A percentile compares a stretch with the other conserved stretches of the same genome.
These are phyloP conservation scores for Monotropa hypopitys DNA, from an alignment of 179 eudicot species.

Conservation along the genomic window DNA sequence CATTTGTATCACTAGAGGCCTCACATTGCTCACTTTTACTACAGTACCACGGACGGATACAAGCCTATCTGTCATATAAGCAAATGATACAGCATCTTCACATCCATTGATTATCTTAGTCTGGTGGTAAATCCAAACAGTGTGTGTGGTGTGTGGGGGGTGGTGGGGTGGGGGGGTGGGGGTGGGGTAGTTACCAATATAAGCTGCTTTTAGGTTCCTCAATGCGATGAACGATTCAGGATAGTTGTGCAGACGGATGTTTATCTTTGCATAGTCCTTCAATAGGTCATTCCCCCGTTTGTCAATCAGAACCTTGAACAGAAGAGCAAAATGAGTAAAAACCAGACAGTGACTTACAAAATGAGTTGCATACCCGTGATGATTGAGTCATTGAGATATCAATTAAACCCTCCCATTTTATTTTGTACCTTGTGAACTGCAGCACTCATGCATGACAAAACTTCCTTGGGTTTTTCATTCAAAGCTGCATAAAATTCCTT, in stretches of 20 bases:
- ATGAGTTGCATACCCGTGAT: neutral
- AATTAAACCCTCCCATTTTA: neutral
- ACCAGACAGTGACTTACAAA: neutral
- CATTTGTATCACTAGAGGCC: conserved; percentile 80
- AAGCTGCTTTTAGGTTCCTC: conserved; percentile 89
- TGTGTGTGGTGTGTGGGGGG: no score
- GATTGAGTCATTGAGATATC: neutral
- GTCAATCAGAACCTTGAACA: conserved; percentile 33
- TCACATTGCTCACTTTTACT: conserved; percentile 82
- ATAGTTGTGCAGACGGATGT: conserved; percentile 66
- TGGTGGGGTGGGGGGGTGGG: no score
- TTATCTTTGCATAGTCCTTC: conserved; percentile 42
- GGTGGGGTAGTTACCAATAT: conserved; percentile 49
- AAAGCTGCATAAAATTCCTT: conserved; percentile 36
- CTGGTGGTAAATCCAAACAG: neutral
- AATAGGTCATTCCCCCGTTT: conserved; percentile 27
- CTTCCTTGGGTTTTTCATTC: conserved; percentile 67
- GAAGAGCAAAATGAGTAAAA: neutral
- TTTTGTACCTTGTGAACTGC: conserved; percentile 70
- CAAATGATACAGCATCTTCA: conserved; percentile 11
- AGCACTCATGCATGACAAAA: conserved; percentile 79
- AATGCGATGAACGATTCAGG: conserved; percentile 76
- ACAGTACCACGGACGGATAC: conserved; percentile 86
- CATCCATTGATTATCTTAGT: neutral
- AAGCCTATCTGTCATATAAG: conserved; percentile 60